These are phyloP conservation scores for Yarrowia keelungensis DNA, from an alignment of 805 yeast genomes.

Conservation along the genomic window DNA sequence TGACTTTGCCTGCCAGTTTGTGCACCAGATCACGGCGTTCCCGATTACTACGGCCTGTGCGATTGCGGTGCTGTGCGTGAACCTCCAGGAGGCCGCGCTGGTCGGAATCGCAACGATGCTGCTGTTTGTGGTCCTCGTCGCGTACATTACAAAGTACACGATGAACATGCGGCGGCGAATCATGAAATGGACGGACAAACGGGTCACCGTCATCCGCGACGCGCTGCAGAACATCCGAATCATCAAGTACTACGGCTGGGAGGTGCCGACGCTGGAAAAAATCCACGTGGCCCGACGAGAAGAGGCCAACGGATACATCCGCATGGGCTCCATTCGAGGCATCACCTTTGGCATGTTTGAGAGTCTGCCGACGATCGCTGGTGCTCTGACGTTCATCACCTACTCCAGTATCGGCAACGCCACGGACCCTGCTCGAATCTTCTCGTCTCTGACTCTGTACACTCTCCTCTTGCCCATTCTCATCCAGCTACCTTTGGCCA, in stretches of 20 bases:
- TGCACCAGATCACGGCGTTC: slow-evolving; percentile 69
- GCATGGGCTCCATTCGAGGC: slow-evolving; percentile 70
- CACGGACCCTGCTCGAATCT: slow-evolving; percentile 64
- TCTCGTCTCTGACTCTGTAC: slow-evolving; percentile 74
- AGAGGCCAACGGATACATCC: slow-evolving; percentile 67
- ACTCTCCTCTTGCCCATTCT: slow-evolving; percentile 71
- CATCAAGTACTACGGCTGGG: slow-evolving; percentile 90
- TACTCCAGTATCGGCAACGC: slow-evolving; percentile 54
- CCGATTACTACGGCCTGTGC: slow-evolving; percentile 67
- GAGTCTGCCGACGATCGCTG: slow-evolving; percentile 70
- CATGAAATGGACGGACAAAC: slow-evolving; percentile 64
- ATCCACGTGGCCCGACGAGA: slow-evolving; percentile 59
- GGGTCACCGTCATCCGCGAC: slow-evolving; percentile 81
- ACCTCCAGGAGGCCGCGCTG: slow-evolving; percentile 69
- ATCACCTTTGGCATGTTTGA: slow-evolving; percentile 66
- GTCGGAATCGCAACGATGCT: slow-evolving; percentile 56
- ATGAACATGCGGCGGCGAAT: slow-evolving; percentile 64
- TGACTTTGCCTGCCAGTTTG: slow-evolving; percentile 70
- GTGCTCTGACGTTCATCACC: slow-evolving; percentile 64
- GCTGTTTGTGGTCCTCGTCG: slow-evolving; percentile 46
- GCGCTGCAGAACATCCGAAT: slow-evolving; percentile 76
- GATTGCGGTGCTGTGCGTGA: slow-evolving; percentile 63
- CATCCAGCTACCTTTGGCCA: slow-evolving; percentile 69
- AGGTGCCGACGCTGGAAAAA: slow-evolving; percentile 65
- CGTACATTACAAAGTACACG: slow-evolving; percentile 44